Conservation (phyloP, 768 basidiomycete genomes). For the Suillus plorans region DNA sequence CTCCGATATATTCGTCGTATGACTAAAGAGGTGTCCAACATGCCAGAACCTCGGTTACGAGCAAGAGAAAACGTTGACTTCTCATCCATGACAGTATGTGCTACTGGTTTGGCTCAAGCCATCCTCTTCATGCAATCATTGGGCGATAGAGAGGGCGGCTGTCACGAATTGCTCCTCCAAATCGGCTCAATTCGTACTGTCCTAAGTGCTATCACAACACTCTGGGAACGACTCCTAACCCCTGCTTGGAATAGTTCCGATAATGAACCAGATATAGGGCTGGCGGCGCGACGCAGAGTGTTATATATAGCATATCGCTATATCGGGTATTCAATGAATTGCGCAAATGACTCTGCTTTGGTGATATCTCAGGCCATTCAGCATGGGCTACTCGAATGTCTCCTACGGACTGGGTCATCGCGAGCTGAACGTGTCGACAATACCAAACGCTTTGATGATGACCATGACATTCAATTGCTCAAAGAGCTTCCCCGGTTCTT, state of each 20-base stretch:
- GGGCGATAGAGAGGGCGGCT: background rate
- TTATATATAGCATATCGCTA: conserved; percentile 7
- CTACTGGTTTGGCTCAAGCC: conserved; percentile 7
- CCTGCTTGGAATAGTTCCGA: conserved; percentile 4
- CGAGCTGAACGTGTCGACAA: conserved; percentile 1
- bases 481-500: conserved; percentile 6
- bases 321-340: conserved; percentile 8
- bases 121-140: conserved; percentile 5
- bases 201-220: background rate
- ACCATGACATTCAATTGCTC: conserved; percentile 6
- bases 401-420: conserved; percentile 6
- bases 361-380: conserved; percentile 3
- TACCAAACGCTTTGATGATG: conserved; percentile 5
- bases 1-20: conserved; percentile 8
- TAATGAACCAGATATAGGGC: conserved; percentile 7
- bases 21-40: conserved; percentile 7
- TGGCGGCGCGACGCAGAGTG: conserved; percentile 6
- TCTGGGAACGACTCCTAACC: conserved; percentile 5
- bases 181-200: conserved; percentile 8
- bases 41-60: background rate
- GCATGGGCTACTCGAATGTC: conserved; percentile 5
- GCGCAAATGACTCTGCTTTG: conserved; percentile 2
- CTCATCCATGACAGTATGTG: conserved; percentile 5
- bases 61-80: conserved; percentile 2
- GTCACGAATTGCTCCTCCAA: conserved; percentile 4